Percentiles rank a stretch among this genome's conserved stretches.
These are phyloP conservation scores for Anisodus tanguticus DNA, from an alignment of 257 asterid genomes.

Conservation along the genomic window DNA sequence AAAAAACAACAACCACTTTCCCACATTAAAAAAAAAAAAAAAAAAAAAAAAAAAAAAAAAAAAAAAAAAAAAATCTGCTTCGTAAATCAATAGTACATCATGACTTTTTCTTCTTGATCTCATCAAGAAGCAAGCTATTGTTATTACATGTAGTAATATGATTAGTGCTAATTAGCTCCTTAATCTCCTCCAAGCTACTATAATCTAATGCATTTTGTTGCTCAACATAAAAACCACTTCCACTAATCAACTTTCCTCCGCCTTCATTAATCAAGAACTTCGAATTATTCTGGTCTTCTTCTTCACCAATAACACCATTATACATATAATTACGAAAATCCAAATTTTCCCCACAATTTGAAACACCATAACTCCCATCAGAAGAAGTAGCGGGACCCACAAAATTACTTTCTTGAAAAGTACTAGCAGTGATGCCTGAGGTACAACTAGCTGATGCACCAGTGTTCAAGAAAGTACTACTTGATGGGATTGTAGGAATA, in stretches of 20 bases:
- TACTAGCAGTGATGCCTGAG: slow-evolving; percentile 31
- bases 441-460: slow-evolving; percentile 29
- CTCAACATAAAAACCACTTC: slow-evolving; percentile 32
- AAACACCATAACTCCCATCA: slow-evolving; percentile 43
- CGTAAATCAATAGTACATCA: slow-evolving; percentile 37
- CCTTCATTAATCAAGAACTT: neutral
- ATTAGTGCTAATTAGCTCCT: slow-evolving; percentile 66
- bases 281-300: slow-evolving; percentile 32
- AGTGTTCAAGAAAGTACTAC: slow-evolving; percentile 26
- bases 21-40: too few species aligned
- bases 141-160: slow-evolving; percentile 21
- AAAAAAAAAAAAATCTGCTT: neutral
- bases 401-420: slow-evolving; percentile 42
- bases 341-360: neutral
- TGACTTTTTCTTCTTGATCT: slow-evolving; percentile 46
- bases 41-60: too few species aligned
- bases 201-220: slow-evolving; percentile 52
- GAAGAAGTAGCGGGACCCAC: slow-evolving; percentile 53
- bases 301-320: slow-evolving; percentile 33
- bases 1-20: too few species aligned
- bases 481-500: slow-evolving; percentile 32
- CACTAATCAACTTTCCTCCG: slow-evolving; percentile 24
- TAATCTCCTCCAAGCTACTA: slow-evolving; percentile 74
- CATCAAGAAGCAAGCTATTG: slow-evolving; percentile 46
- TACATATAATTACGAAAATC: slow-evolving; percentile 43